Evolutionary conservation across 352 stramenopile species (phyloP).

Genomic region (Globisporangium uncinulatum): DNA sequence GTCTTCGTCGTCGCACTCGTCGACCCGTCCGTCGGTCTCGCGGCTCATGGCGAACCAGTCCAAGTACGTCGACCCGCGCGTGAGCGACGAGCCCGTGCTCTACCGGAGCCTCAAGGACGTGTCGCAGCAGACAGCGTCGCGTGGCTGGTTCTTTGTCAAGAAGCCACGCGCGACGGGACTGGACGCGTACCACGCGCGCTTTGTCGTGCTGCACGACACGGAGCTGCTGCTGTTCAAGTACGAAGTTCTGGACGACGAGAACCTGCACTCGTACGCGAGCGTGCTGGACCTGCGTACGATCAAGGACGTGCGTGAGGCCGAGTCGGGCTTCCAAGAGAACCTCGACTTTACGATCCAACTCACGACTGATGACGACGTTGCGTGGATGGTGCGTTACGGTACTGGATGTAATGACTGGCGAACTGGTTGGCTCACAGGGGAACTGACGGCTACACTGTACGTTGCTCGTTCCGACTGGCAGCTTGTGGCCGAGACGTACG

Average conservation of each 20-base stretch:
- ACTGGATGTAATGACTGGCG: constrained; percentile 4
- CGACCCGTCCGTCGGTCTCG: constrained; percentile 52
- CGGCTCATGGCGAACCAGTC: constrained; percentile 69
- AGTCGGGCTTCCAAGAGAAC: constrained; percentile 76
- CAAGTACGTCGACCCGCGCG: constrained; percentile 67
- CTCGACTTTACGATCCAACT: constrained; percentile 85
- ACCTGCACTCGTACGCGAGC: constrained; percentile 54
- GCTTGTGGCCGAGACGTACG: constrained; percentile 74
- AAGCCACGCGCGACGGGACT: constrained; percentile 56
- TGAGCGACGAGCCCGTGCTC: constrained; percentile 37
- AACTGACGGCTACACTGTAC: too few species aligned
- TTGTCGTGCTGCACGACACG: constrained; percentile 77
- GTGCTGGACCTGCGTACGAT: constrained; percentile 68
- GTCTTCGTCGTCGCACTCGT: too few species aligned
- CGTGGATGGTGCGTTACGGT: constrained; percentile 65
- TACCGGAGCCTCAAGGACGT: constrained; percentile 79
- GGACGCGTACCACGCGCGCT: constrained; percentile 77
- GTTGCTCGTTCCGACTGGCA: not conserved
- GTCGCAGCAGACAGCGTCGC: constrained; percentile 48
- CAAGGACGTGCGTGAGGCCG: constrained; percentile 77
- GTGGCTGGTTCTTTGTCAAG: constrained; percentile 85
- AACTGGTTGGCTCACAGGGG: not conserved
- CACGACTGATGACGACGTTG: constrained; percentile 56
- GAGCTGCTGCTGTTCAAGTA: constrained; percentile 85
- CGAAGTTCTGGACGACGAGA: constrained; percentile 71